Base-by-base conservation (phyloP, 805 yeast genomes). In the Sungouiozyma ichnusensis region DNA sequence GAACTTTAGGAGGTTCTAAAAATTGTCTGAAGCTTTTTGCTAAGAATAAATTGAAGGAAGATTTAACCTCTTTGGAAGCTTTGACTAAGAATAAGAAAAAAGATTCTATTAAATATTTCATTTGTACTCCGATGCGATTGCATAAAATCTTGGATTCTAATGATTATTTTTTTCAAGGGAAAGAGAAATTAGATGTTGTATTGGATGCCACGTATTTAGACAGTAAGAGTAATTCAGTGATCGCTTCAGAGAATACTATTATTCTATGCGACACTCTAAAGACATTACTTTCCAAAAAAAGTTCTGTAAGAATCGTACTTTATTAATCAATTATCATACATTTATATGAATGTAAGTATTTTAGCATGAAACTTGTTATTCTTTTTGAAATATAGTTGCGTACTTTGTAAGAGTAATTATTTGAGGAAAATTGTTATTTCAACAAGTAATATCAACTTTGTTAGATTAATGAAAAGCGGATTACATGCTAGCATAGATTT, bases 1-100 rank as follows among this genome's bases (percentile, higher is more conserved):
- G 95, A 49, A 77, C 83, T 1, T 54, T 74, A 74, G 41, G 69
- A 62, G 57, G 70, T 52, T 42, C 66, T 33, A 71, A 76, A 9
- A 74, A 79, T 0, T 74, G 86, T 3, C 51, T 84, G 38, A 85
- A 85, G 58, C 57, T 85, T 38, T 85, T 85, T 53, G 74, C 80
- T 47, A 85, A 85, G 63, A 85, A 83, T 57, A 79, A 80, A 49
- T 55, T 83, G 37, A 71, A 73, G 27, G 80, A 79, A 35, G 95
- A 85, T 59, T 29, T 60, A n/a, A 40, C 37, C 14, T 47, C 50
- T 17, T 49, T 58, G n/a, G 55, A 56, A 31, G 48, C 44, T 14
- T 46, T 51, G 35, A 50, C 50, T 32, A 24, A 24, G 29, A 41
- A 35, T 9, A 47, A 45, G 27, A 37, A 44, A 24, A 24, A 24